Percentiles rank a stretch among this genome's conserved stretches.
These are phyloP conservation scores for Colletotrichum kahawae DNA, from an alignment of 2,329 filamentous ascomycete species.

Conservation along the genomic window DNA sequence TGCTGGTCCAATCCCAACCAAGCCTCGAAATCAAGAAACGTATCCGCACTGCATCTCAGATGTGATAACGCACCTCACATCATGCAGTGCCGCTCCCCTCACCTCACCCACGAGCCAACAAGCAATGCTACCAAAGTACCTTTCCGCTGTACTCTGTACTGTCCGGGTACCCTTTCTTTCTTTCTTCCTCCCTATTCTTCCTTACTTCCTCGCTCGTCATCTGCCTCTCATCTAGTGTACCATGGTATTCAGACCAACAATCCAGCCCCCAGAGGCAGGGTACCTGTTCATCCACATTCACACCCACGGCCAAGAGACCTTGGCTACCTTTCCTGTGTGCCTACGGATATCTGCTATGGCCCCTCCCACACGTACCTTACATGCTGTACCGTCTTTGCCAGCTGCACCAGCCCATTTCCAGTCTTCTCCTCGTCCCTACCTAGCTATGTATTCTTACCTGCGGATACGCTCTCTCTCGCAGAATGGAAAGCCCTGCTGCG, in stretches of 20 bases:
- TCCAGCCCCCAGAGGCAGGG: not conserved
- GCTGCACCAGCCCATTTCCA: not conserved
- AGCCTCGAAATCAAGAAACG: not conserved
- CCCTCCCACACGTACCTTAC: not conserved
- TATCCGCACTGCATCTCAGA: conserved; percentile 12
- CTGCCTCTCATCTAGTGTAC: not conserved
- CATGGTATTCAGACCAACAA: not conserved
- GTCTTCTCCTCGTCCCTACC: not conserved
- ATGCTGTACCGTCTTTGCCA: not conserved
- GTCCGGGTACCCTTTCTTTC: not conserved
- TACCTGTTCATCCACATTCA: not conserved
- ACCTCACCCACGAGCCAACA: conserved; percentile 6
- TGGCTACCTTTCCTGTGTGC: not conserved
- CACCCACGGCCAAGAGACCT: not conserved
- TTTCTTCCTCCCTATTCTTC: not conserved
- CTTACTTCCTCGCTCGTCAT: not conserved
- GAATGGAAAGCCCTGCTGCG: not conserved
- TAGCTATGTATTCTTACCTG: not conserved
- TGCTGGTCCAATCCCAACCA: not conserved
- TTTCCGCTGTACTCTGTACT: not conserved
- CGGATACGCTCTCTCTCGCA: not conserved
- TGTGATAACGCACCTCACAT: conserved; percentile 13
- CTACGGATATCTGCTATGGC: not conserved
- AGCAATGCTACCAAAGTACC: not conserved
- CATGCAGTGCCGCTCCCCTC: conserved; percentile 4